A percentile compares a stretch with the other conserved stretches of the same genome.
Evolutionary conservation across 352 stramenopile species (phyloP).

Genomic region (Halophytophthora polymorphica): DNA sequence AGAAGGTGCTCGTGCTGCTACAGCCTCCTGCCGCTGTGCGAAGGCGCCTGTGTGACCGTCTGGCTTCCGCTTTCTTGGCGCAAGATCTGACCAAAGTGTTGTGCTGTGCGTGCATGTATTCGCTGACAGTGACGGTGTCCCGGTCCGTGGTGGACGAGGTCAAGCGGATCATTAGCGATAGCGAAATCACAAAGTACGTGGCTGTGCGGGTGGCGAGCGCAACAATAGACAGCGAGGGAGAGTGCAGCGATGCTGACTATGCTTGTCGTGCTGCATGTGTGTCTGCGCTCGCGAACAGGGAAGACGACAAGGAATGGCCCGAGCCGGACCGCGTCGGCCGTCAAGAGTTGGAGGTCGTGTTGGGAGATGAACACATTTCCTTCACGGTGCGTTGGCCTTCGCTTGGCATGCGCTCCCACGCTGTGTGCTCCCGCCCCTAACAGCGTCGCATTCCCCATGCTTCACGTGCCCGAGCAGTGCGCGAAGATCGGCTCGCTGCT

Average conservation of each 20-base stretch:
- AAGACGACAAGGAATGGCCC: slow-evolving; percentile 96
- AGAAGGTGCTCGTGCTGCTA: no score
- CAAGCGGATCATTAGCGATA: slow-evolving; percentile 91
- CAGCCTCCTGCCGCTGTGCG: no score
- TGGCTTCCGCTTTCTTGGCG: background rate
- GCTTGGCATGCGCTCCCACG: no score
- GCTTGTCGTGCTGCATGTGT: slow-evolving; percentile 3
- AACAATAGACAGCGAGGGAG: background rate
- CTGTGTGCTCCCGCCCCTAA: background rate
- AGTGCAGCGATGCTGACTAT: background rate
- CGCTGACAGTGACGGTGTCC: slow-evolving; percentile 78
- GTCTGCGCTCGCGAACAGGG: slow-evolving; percentile 30
- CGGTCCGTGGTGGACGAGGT: slow-evolving; percentile 92
- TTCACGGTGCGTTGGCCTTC: slow-evolving; percentile 82
- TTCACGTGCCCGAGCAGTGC: slow-evolving; percentile 46
- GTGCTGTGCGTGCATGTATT: slow-evolving; percentile 1
- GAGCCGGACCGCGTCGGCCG: slow-evolving; percentile 90
- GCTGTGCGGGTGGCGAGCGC: background rate
- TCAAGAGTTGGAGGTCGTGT: slow-evolving; percentile 96
- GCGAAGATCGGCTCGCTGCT: slow-evolving; percentile 95
- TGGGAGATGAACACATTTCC: slow-evolving; percentile 95
- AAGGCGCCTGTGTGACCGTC: background rate
- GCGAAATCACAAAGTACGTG: slow-evolving; percentile 88
- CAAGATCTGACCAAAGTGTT: background rate
- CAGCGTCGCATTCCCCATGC: no score